These are phyloP conservation scores for Excoecaria cochinchinensis DNA, from an alignment of 345 rosid genomes.

Conservation along the genomic window DNA sequence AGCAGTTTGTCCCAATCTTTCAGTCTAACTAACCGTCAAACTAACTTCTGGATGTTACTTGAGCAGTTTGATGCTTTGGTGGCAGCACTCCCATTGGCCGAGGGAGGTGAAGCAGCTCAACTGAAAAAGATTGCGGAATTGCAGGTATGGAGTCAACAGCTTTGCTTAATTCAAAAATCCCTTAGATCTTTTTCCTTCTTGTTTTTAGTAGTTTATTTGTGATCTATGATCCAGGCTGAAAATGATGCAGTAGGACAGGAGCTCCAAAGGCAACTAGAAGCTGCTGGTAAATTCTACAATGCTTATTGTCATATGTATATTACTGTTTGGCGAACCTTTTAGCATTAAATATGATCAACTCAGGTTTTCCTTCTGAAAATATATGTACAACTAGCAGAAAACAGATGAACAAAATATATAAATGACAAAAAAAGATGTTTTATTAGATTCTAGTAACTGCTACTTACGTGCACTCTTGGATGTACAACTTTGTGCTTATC, in stretches of 20 bases:
- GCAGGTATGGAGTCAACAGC: conserved; percentile 41
- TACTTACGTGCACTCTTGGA: background rate
- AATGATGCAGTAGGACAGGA: conserved; percentile 83
- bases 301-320: background rate
- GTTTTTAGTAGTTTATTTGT: background rate
- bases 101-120: conserved; percentile 95
- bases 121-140: conserved; percentile 72
- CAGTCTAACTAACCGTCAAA: background rate
- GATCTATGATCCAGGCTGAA: conserved; percentile 51
- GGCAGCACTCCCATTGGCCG: conserved; percentile 81
- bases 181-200: background rate
- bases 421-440: background rate
- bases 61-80: conserved; percentile 89
- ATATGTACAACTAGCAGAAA: background rate
- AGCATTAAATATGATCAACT: background rate
- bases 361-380: background rate
- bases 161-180: background rate
- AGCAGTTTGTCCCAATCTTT: background rate
- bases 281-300: conserved; percentile 57
- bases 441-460: background rate
- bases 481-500: too few relatives aligned
- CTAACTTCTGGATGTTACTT: conserved; percentile 10
- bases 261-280: conserved; percentile 88
- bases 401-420: background rate
- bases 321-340: background rate